Base-by-base conservation (phyloP, 305 asterid genomes). In the Rubia balearica region DNA sequence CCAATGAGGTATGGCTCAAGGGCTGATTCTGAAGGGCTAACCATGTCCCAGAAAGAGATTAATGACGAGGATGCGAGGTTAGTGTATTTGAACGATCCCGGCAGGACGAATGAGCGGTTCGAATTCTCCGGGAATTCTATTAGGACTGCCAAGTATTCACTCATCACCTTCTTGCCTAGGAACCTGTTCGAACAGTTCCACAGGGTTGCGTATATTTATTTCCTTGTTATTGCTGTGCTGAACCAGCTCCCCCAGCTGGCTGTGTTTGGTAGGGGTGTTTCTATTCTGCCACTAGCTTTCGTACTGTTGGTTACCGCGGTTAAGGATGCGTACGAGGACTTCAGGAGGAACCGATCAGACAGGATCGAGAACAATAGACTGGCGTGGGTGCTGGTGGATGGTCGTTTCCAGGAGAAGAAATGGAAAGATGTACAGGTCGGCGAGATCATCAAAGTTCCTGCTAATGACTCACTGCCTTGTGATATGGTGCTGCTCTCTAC, bases 231-330 rank as follows among this genome's bases (percentile, higher is more conserved):
- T 78, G 99, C 97, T 56, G 75, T 95, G 69, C 97, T 95, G 81
- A 95, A 95, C 77, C 99, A 95, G 86, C 85, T 95, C 56, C 99
- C 99, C 21, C 97, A 90, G 86, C 81, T 95, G 69, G 99, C 99
- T 75, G 99, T 95, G 49, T 95, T 95, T 27, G 99, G 99, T 42
- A 82, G 99, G 55, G 88, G 61, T 55, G 97, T 92, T 85, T 95
- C 99, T 0, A 69, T 95, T 77, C 14, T 95, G 77, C 99, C 99
- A 0, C 77, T 95, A 78, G 96, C 98, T 19, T 74, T 90, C 68
- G 99, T 95, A 72, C 80, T 95, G 68, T 79, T 87, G 19, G 98
- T 95, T 55, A 88, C 98, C 19, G 98, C 99, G 1, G 79, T 95
- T 63, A 95, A 95, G 85, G 98, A 90, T 74, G 97, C 84, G 16